Evolutionary conservation across 108 stramenopile genomes (phyloP), one percentile per base, ranked within the genome.

Genomic region (Schizochytrium sp.): DNA sequence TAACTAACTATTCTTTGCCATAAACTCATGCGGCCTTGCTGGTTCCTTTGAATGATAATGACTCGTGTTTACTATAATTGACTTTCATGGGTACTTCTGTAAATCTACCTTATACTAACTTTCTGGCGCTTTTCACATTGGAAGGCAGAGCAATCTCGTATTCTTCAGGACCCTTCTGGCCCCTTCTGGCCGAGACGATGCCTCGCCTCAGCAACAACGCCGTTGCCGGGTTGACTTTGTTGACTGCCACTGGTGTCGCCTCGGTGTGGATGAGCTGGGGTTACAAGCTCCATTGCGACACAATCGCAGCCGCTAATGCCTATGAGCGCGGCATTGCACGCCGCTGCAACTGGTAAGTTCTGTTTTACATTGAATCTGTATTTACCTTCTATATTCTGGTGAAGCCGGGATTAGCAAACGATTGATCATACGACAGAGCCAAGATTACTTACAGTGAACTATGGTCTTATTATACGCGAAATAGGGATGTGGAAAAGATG

Each of bases 191-290:
- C 28, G 28, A 28, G 28, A 15, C 0, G 44, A 69, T 69, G 64
- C 19, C 64, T 38, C 64, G 19, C 44, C 64, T 69, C 44, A 69
- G 64, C 64, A 69, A 69, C 64, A 44, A 44, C 12, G 64, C 64
- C 44, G 64, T 69, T 44, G 64, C 64, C 12, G 64, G 64, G 3
- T 38, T 44, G 12, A 69, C 64, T 7, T 15, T 69, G 12, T 38
- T 38, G 42, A 44, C 44, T 38, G 64, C 64, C 12, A 69, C 64
- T 0, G 64, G 64, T 44, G 28, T 69, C 28, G 64, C 64, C 1
- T 69, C 64, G 15, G 64, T 69, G 12, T 69, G 64, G 64, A 69
- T 69, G 64, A 44, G 42, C 12, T 69, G 64, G 64, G 64, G 64
- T 7, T 69, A 15, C 12, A 38, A 44, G 12, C 64, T 69, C 42